Evolutionary conservation across 139 green algal species (phyloP).

Genomic region (Coccomyxa sp.): DNA sequence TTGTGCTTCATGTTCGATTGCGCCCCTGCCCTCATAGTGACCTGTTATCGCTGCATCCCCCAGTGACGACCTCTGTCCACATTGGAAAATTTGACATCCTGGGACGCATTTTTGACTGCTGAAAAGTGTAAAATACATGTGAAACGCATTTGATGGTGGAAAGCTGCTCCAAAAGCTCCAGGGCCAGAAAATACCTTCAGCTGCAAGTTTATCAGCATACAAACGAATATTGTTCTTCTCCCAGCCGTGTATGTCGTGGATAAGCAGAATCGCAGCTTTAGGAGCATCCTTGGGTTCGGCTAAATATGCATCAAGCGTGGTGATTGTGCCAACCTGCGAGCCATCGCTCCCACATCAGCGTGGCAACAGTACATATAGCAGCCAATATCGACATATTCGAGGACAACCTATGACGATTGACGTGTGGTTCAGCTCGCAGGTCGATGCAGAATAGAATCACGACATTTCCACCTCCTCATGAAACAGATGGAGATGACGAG

Average conservation of each 20-base stretch:
- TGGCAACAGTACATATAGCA: too few species aligned
- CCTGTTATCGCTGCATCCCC: not conserved
- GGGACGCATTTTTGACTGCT: too few species aligned
- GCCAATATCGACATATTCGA: too few species aligned
- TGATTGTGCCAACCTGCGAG: not conserved
- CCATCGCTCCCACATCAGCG: not conserved
- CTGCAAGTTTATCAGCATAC: not conserved
- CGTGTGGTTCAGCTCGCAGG: too few species aligned
- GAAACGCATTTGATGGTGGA: not conserved
- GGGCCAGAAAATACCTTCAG: not conserved
- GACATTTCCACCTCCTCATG: too few species aligned
- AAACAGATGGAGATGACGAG: too few species aligned
- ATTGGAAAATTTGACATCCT: too few species aligned
- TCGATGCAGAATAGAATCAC: too few species aligned
- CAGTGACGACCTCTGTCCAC: not conserved
- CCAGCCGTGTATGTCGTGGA: slow-evolving; percentile 3
- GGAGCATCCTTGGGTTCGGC: not conserved
- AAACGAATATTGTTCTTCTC: slow-evolving; percentile 1
- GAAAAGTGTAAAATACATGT: not conserved
- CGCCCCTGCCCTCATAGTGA: not conserved
- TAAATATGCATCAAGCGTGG: slow-evolving; percentile 1
- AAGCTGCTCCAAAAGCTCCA: not conserved
- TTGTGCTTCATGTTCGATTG: not conserved
- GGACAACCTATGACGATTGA: too few species aligned
- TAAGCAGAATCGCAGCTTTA: not conserved